phyloP scores from a whole-genome alignment of 169 alveolate genomes.

The Amoebophrya sp. region DNA sequence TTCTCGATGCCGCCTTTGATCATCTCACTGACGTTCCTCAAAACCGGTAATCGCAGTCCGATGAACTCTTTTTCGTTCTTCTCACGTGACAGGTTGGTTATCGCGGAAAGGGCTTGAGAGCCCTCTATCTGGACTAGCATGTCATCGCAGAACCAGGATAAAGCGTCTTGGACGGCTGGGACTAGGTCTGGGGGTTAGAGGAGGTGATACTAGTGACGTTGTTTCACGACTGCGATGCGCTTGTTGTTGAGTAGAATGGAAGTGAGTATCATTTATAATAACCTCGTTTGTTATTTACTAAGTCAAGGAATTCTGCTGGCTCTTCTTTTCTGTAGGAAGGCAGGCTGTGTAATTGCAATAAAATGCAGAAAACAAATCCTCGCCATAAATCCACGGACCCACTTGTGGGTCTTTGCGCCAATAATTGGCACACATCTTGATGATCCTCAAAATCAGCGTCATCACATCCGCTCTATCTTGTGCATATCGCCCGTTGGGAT shows the following conservation, averaged over 20 bases:
- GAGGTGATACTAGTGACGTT: too few species aligned
- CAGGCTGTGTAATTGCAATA: too few species aligned
- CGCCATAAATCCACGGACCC: constrained; percentile 15
- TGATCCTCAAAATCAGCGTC: neutral
- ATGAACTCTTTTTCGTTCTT: neutral
- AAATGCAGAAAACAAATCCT: too few species aligned
- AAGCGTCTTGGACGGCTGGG: neutral
- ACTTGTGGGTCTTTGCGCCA: constrained; percentile 4
- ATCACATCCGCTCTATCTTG: neutral
- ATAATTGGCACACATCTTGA: neutral
- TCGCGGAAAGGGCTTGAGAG: neutral
- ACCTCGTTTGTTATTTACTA: too few species aligned
- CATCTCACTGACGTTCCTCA: neutral
- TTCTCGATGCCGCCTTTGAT: constrained; percentile 10
- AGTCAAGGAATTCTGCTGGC: too few species aligned
- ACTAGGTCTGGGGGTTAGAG: too few species aligned
- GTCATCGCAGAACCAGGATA: neutral
- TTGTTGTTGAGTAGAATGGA: too few species aligned
- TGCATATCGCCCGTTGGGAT: neutral
- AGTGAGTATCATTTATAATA: too few species aligned
- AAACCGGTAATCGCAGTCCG: neutral
- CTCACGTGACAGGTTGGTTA: neutral
- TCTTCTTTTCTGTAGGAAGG: too few species aligned
- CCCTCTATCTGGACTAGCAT: neutral
- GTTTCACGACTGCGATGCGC: too few species aligned